phyloP scores from a whole-genome alignment of 192 early-diverging fungal species.

The Linnemannia exigua region DNA sequence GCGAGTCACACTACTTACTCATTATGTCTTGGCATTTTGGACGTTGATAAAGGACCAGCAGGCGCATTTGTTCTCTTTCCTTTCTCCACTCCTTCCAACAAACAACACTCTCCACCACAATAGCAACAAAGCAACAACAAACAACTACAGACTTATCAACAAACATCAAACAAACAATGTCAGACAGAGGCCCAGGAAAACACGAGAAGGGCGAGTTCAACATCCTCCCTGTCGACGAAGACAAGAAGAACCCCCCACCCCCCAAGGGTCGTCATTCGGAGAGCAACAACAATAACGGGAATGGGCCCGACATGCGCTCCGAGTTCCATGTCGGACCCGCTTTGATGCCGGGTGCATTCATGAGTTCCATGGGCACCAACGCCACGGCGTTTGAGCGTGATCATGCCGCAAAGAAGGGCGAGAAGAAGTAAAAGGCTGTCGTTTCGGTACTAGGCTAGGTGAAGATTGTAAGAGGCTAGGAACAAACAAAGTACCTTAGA shows the following conservation, averaged over 20 bases:
- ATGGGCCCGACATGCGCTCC: conserved; percentile 19
- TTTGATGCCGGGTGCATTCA: conserved; percentile 45
- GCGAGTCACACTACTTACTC: no score
- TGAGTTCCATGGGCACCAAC: conserved; percentile 51
- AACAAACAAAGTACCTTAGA: no score
- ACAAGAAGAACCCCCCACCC: conserved; percentile 50
- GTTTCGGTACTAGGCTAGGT: no score
- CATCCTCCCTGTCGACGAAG: conserved; percentile 52
- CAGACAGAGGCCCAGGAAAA: conserved; percentile 18
- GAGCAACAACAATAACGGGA: neutral
- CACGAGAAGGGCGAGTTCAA: conserved; percentile 50
- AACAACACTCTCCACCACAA: neutral
- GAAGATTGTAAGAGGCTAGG: no score
- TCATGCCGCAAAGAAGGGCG: neutral
- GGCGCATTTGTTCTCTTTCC: neutral
- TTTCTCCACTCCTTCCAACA: neutral
- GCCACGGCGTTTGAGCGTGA: conserved; percentile 47
- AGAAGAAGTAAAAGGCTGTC: conserved; percentile 22
- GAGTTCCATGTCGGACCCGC: conserved; percentile 44
- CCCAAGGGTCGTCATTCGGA: conserved; percentile 24
- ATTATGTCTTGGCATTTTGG: conserved; percentile 11
- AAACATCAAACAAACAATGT: neutral
- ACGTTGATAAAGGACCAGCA: neutral
- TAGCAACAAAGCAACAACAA: neutral
- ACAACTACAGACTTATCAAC: neutral